Base-by-base conservation (phyloP, 2,329 filamentous ascomycete genomes). In the Fusarium succisae region DNA sequence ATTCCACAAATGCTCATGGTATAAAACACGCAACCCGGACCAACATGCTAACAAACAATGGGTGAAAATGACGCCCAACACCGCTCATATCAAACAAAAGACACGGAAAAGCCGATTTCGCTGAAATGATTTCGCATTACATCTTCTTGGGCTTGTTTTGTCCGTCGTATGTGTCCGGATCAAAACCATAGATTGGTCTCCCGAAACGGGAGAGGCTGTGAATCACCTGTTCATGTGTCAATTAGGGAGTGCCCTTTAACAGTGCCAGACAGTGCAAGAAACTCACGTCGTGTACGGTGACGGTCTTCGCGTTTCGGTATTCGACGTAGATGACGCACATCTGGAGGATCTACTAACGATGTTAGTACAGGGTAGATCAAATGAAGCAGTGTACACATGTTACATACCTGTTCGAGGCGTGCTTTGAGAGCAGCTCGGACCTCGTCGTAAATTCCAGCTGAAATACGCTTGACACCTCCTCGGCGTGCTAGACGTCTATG, bases 381-480 rank as follows among this genome's bases (percentile, higher is more conserved):
- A 32, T 38, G 18, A 17, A 13, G 18, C 53, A 11, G 50, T 41
- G 8, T n/a, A 32, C 9, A 43, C 47, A 12, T 26, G 4, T 65
- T 26, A 54, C 82, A 39, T 83, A 91, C 90, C 35, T 73, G 71
- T 10, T 82, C 74, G 0, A 95, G 81, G 1, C 86, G 83, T 0
- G 76, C 69, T 28, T 86, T 89, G 4, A 95, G 59, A 0, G 85
- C 89, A 0, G 8, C 24, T 0, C 93, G 85, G 0, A 87, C 80
- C 0, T 93, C 91, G 0, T 90, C 85, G 76, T 95, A 95, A 6
- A 95, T 91, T 0, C 51, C 73, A 0, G 79, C 87, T 0, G 91
- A 91, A 14, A 95, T 94, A 1, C 93, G 86, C 79, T 95, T 95
- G 1, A 96, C 91, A 0, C 93, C 93, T 3, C 93, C 93, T 12